Conservation (phyloP, 805 yeast species). For the Geotrichum ghanense region DNA sequence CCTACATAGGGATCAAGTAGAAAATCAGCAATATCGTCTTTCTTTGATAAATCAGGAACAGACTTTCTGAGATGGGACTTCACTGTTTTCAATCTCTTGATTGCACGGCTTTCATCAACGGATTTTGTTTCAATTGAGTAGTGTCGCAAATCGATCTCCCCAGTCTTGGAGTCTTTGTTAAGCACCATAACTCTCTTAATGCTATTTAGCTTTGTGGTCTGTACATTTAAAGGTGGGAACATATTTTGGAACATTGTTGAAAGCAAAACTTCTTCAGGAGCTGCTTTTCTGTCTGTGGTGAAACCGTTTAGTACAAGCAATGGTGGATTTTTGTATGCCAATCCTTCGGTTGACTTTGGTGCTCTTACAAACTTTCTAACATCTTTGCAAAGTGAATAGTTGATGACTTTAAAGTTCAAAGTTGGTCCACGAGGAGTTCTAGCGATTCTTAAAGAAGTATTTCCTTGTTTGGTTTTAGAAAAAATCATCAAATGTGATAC, state of each 20-base stretch:
- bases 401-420: constrained; percentile 63
- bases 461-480: constrained; percentile 71
- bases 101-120: constrained; percentile 55
- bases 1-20: constrained; percentile 77
- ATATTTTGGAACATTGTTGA: constrained; percentile 89
- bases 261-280: constrained; percentile 62
- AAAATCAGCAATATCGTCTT: constrained; percentile 70
- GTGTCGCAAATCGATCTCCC: constrained; percentile 75
- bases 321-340: constrained; percentile 66
- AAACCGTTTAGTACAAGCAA: constrained; percentile 90
- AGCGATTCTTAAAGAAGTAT: constrained; percentile 70
- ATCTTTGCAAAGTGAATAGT: constrained; percentile 75
- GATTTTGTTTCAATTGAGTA: constrained; percentile 78
- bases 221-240: constrained; percentile 92
- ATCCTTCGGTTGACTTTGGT: constrained; percentile 69
- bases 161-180: constrained; percentile 59
- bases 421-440: constrained; percentile 94
- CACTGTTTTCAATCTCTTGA: constrained; percentile 57
- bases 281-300: constrained; percentile 46
- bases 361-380: constrained; percentile 54
- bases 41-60: constrained; percentile 58
- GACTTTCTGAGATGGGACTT: constrained; percentile 49
- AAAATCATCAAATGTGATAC: constrained; percentile 82
- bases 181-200: constrained; percentile 81
- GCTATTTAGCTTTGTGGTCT: constrained; percentile 55